These are phyloP conservation scores for Tolypocladium guangdongense DNA, from an alignment of 2,329 filamentous ascomycete species.

Conservation along the genomic window DNA sequence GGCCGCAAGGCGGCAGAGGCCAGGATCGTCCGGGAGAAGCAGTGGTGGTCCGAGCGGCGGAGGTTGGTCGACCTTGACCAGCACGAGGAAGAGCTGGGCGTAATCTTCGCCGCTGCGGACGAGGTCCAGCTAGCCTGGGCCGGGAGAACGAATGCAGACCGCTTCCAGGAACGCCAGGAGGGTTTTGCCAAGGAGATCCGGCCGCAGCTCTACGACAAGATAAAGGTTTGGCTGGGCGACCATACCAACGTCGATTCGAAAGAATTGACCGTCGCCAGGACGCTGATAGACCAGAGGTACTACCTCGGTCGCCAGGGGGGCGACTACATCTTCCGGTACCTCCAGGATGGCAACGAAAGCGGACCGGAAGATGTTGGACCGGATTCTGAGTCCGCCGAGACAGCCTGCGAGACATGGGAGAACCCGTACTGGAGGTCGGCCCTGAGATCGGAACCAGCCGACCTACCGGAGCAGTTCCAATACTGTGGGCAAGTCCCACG, in stretches of 20 bases:
- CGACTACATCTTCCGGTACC: slow-evolving; percentile 17
- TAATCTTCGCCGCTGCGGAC: not conserved
- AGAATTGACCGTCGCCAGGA: not conserved
- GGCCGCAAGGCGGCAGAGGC: not conserved
- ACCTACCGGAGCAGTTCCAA: slow-evolving; percentile 1
- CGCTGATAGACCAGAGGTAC: slow-evolving; percentile 5
- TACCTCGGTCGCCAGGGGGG: slow-evolving; percentile 14
- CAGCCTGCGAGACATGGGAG: not conserved
- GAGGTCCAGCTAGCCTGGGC: not conserved
- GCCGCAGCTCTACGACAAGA: not conserved
- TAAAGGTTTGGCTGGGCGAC: not conserved
- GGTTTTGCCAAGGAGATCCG: not conserved
- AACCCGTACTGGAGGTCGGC: not conserved
- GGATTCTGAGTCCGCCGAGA: not conserved
- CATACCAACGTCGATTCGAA: not conserved
- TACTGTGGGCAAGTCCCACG: slow-evolving; percentile 14
- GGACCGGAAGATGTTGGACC: not conserved
- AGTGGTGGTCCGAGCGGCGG: not conserved
- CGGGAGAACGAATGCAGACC: not conserved
- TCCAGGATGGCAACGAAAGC: not conserved
- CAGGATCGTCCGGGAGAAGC: not conserved
- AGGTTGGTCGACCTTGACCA: not conserved
- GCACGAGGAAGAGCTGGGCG: not conserved
- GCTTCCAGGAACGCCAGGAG: not conserved
- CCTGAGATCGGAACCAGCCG: not conserved